Conservation (phyloP, 2,329 filamentous ascomycete species). For the Fusarium sp. region DNA sequence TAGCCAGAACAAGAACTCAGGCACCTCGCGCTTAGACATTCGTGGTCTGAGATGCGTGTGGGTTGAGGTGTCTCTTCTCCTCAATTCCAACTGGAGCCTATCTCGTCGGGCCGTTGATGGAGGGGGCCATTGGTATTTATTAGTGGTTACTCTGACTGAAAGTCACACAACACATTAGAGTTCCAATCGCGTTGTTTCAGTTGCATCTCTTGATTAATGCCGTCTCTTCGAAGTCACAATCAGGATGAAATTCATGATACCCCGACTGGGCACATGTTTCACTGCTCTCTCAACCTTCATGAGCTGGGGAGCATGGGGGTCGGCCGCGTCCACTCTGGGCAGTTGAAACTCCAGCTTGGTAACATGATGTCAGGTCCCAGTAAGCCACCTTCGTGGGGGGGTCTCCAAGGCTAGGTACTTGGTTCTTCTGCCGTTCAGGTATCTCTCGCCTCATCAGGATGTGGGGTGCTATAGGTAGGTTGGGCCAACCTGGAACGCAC, state of each 20-base stretch:
- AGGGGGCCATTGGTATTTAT: constrained; percentile 11
- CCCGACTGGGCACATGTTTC: constrained; percentile 22
- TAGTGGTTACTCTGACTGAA: constrained; percentile 5
- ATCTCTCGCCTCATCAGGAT: background rate
- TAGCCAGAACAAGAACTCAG: background rate
- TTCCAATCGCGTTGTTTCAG: background rate
- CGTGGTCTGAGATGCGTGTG: constrained; percentile 19
- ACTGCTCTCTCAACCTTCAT: constrained; percentile 5
- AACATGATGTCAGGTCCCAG: constrained; percentile 42
- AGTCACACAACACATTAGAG: constrained; percentile 10
- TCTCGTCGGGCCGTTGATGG: constrained; percentile 32
- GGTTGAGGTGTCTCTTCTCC: constrained; percentile 15
- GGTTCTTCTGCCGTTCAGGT: constrained; percentile 18
- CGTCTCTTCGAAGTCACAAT: background rate
- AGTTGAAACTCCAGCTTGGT: constrained; percentile 28
- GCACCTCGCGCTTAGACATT: constrained; percentile 5
- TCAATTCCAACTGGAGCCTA: constrained; percentile 5
- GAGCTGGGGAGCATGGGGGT: constrained; percentile 13
- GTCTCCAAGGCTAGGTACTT: constrained; percentile 22
- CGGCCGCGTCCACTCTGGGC: constrained; percentile 17
- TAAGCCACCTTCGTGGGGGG: constrained; percentile 35
- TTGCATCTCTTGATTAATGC: background rate
- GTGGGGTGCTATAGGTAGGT: background rate
- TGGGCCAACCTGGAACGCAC: background rate
- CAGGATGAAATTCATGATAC: constrained; percentile 3